A percentile compares a stretch with the other conserved stretches of the same genome.
Conservation (phyloP, 441 rosid species). For the Syzygium malaccense region DNA sequence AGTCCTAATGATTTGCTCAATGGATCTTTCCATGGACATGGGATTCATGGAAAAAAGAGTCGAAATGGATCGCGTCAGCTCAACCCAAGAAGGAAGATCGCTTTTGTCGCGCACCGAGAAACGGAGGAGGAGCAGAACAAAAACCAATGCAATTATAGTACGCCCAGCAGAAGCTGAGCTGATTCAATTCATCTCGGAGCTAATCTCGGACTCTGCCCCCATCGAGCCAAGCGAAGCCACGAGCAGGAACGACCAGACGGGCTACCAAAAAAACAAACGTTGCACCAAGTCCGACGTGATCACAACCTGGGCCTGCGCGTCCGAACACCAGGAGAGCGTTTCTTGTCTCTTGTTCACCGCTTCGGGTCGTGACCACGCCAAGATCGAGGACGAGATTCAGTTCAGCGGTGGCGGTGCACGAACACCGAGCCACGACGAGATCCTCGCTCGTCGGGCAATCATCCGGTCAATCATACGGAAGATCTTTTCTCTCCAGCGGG, state of each 20-base stretch:
- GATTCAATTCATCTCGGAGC: not conserved
- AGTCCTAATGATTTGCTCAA: not conserved
- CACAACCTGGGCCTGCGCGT: not conserved
- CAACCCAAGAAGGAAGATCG: not conserved
- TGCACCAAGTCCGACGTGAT: not conserved
- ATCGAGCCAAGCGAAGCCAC: not conserved
- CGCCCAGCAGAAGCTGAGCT: not conserved
- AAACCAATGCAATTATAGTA: not conserved
- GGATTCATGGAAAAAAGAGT: not conserved
- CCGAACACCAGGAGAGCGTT: not conserved
- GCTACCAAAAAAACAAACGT: not conserved
- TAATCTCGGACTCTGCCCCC: not conserved
- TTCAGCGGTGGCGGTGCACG: not conserved
- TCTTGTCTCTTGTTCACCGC: accelerated
- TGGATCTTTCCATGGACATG: not conserved
- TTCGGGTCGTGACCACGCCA: not conserved
- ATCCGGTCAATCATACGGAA: not conserved
- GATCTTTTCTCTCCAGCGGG: not conserved
- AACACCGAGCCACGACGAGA: not conserved
- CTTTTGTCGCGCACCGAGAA: not conserved
- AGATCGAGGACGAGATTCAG: not conserved
- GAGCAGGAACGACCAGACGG: not conserved
- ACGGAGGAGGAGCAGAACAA: not conserved
- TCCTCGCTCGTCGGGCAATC: not conserved
- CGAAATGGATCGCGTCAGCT: not conserved